Evolutionary conservation across 108 stramenopile species (phyloP), one percentile per base, ranked within the genome.

Genomic region (Skeletonema tropicum): DNA sequence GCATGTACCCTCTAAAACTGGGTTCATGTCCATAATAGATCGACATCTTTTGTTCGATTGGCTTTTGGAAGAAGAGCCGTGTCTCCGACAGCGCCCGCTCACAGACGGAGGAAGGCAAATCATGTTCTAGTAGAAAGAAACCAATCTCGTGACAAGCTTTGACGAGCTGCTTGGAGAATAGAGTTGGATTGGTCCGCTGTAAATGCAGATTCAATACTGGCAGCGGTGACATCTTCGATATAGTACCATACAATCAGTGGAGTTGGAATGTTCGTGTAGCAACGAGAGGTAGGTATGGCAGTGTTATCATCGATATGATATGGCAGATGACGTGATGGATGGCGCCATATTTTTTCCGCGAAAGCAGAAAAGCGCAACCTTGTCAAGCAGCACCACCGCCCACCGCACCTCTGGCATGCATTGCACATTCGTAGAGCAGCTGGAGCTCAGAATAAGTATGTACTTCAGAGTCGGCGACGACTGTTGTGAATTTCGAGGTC

Each of bases 1-100:
- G 71, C 90, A 91, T 91, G 73, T 89, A 91, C 8, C 90, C 90
- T 38, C 88, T 79, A 66, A 88, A 88, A 41, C 73, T 68, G 25
- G 87, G 76, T 12, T 64, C 73, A n/a, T 83, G 60, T 63, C 85
- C 83, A 60, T 91, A 91, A 0, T 82, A 87, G 9, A 90, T 88
- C 8, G 73, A 38, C 42, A 76, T 67, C 62, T 88, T 90, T 70
- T 88, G 72, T n/a, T 75, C 67, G 0, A 85, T 29, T n/a, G 90
- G 85, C 39, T 64, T 78, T 14, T 74, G 45, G 45, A 90, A 90
- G 70, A 90, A 90, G 15, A 58, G 30, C 19, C 71, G 66, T 6
- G 84, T 82, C 70, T 88, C 87, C 9, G 62, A 26, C 41, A 90
- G 52, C 11, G 82, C 77, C 13, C 35, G 49, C 15, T 75, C 21